These are phyloP conservation scores for Inga oerstediana DNA, from an alignment of 306 rosid species.

Conservation along the genomic window DNA sequence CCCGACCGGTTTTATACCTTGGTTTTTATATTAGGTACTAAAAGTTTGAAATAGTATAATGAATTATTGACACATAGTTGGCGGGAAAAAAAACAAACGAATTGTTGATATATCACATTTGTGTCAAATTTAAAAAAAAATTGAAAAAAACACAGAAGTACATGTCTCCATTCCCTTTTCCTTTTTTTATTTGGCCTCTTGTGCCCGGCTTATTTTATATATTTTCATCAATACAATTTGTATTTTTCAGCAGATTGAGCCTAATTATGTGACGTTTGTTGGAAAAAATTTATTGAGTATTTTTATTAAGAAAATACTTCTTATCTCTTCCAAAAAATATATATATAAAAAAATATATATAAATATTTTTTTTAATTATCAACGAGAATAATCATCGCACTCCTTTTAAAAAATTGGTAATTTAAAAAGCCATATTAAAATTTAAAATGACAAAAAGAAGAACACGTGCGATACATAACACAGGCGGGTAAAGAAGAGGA, in stretches of 20 bases:
- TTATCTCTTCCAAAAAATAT: too few species aligned
- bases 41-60: too few species aligned
- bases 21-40: too few species aligned
- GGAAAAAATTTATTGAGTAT: not conserved
- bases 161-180: too few species aligned
- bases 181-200: not conserved
- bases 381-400: not conserved
- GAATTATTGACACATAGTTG: too few species aligned
- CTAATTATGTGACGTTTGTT: not conserved
- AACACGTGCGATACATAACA: slow-evolving; percentile 22
- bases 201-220: not conserved
- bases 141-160: too few species aligned
- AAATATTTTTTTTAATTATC: not conserved
- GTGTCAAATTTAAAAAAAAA: too few species aligned
- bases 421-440: not conserved
- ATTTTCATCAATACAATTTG: not conserved
- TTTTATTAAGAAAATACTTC: not conserved
- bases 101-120: too few species aligned
- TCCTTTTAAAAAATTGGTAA: not conserved
- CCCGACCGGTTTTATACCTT: too few species aligned
- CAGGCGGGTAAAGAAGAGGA: not conserved
- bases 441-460: not conserved
- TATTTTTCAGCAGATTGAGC: not conserved
- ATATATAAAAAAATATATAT: too few species aligned
- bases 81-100: too few species aligned